A percentile compares a stretch with the other conserved stretches of the same genome.
Evolutionary conservation across 2,329 filamentous ascomycete genomes (phyloP).

Genomic region (Trichoderma atroviride): DNA sequence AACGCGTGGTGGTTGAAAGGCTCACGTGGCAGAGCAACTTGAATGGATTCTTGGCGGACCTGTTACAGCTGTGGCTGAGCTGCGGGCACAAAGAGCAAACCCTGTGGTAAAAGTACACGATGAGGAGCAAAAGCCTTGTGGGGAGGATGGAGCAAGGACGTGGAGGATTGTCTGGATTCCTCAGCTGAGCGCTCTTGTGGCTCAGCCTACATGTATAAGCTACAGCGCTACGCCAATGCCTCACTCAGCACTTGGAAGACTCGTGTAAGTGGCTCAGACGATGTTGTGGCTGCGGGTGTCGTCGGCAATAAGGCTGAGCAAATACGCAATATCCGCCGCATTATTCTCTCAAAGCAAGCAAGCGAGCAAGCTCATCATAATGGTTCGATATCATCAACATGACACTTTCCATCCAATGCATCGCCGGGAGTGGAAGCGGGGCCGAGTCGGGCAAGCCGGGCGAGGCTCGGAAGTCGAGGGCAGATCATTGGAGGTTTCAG

Average conservation of each 20-base stretch:
- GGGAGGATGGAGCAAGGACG: not conserved
- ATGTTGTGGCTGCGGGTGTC: not conserved
- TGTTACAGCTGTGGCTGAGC: not conserved
- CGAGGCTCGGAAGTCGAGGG: not conserved
- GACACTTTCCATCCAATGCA: not conserved
- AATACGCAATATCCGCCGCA: not conserved
- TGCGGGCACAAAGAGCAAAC: conserved; percentile 2
- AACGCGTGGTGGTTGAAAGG: conserved; percentile 12
- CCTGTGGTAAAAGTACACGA: not conserved
- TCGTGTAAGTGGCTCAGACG: not conserved
- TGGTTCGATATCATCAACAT: not conserved
- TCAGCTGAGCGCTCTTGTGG: not conserved
- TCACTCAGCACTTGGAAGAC: not conserved
- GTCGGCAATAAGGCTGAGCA: not conserved
- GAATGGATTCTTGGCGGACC: not conserved
- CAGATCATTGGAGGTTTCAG: conserved; percentile 14
- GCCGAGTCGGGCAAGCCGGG: conserved; percentile 6
- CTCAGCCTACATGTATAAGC: not conserved
- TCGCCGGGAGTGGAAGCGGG: conserved; percentile 9
- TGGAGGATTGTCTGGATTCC: not conserved
- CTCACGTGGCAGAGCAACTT: conserved; percentile 7
- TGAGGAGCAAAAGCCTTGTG: not conserved
- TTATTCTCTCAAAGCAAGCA: too few species aligned
- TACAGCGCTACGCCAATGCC: not conserved
- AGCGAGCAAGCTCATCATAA: not conserved